Evolutionary conservation across 768 basidiomycete genomes (phyloP), one percentile per base, ranked within the genome.

Genomic region (Panaeolus papilionaceus): DNA sequence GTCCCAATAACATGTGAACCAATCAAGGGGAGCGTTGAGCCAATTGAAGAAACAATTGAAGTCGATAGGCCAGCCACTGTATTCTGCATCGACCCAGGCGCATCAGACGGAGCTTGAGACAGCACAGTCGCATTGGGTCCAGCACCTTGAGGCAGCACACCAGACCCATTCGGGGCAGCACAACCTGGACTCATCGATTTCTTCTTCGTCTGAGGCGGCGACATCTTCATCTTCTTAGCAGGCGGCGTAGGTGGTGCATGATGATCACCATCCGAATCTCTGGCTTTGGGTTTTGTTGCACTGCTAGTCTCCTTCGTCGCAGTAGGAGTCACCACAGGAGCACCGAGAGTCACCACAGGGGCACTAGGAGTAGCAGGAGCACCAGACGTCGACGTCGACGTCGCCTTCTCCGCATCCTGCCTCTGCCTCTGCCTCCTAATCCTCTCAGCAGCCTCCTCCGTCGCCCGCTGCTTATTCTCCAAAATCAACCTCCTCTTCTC

Each of bases 261-360:
- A 61, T 79, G 72, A n/a, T 77, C 78, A 8, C 66, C 47, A 67
- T 79, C 76, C 18, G 72, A 64, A 20, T 18, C 37, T 63, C 62
- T 12, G 12, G 37, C n/a, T 26, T 45, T 33, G 16, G 61, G 6
- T 42, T 45, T 16, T 26, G 42, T 37, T 20, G 14, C 42, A 26
- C 37, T 44, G 66, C 5, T 16, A 45, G 14, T 33, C 33, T 33
- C 33, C 33, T 33, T 33, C 38, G 37, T n/a, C 38, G 62, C 20
- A 58, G 44, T 44, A 26, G 61, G 26, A 58, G 38, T 11, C 18
- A 40, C 11, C 14, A 5, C 39, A 10, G 3, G 39, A 40, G 39
- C 33, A 33, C 3, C 2, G 0, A 2, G 33, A 33, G 0, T 33
- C 33, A 5, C 2, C 33, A 33, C 33, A 33, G 33, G 5, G 2